These are phyloP conservation scores for Melampsora americana DNA, from an alignment of 1,284 basidiomycete genomes.

Conservation along the genomic window DNA sequence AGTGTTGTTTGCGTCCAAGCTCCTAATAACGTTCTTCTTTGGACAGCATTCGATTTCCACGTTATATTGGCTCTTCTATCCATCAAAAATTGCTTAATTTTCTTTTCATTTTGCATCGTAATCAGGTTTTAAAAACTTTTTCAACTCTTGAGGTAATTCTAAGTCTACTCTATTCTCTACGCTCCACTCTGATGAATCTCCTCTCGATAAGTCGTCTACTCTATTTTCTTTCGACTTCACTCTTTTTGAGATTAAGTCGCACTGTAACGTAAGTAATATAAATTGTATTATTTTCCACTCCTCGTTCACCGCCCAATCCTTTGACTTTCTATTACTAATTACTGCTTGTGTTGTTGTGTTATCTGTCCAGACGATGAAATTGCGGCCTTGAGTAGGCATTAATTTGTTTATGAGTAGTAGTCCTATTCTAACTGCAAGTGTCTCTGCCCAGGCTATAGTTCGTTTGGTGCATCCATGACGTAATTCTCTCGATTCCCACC, in stretches of 20 bases:
- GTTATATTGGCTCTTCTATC: too few species aligned
- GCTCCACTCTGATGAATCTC: background rate
- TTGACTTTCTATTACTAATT: background rate
- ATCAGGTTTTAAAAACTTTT: too few species aligned
- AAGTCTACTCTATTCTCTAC: too few species aligned
- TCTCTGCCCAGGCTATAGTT: constrained; percentile 7
- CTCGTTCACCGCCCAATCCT: background rate
- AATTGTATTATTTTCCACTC: constrained; percentile 16
- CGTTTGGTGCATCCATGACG: background rate
- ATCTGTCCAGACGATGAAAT: constrained; percentile 6
- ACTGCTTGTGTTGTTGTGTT: background rate
- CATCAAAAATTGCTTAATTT: too few species aligned
- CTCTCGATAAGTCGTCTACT: constrained; percentile 3
- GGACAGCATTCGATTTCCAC: too few species aligned
- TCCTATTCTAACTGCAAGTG: background rate
- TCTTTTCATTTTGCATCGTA: too few species aligned
- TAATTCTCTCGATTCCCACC: background rate
- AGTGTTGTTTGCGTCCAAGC: too few species aligned
- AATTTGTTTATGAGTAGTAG: background rate
- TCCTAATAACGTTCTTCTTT: too few species aligned
- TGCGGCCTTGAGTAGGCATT: too few species aligned
- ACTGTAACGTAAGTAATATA: background rate
- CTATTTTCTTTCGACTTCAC: background rate
- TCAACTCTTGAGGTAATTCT: too few species aligned
- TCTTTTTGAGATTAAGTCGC: background rate